A percentile compares a stretch with the other conserved stretches of the same genome.
Conservation (phyloP, 495 filamentous ascomycete species). For the Penicillium goetzii region DNA sequence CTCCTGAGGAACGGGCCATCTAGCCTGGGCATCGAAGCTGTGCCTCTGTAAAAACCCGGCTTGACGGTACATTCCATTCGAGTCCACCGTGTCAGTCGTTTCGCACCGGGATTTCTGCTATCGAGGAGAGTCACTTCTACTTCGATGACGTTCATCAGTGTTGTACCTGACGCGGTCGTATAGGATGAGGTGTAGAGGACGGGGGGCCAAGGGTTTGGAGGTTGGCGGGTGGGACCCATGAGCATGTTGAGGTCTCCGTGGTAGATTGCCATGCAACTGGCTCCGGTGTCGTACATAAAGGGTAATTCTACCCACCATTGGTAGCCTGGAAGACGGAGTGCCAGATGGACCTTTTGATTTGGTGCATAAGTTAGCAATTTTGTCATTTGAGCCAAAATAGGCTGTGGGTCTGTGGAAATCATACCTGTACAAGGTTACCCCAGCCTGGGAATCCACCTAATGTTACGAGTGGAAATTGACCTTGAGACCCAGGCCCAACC, state of each 20-base stretch:
- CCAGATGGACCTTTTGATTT: background rate
- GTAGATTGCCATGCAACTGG: background rate
- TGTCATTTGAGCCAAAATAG: background rate
- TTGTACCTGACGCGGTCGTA: no score
- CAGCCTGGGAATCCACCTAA: no score
- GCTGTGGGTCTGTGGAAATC: background rate
- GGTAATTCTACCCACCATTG: background rate
- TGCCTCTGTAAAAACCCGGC: background rate
- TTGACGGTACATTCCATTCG: background rate
- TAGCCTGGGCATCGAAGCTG: background rate
- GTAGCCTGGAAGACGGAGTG: background rate
- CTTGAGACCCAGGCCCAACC: no score
- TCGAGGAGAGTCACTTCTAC: background rate
- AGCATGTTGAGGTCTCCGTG: background rate
- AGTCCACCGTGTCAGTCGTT: background rate
- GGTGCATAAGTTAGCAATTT: background rate
- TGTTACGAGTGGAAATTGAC: no score
- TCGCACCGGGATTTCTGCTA: background rate
- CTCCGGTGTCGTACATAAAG: background rate
- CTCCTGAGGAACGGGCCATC: background rate
- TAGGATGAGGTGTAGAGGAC: background rate
- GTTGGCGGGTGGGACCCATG: background rate
- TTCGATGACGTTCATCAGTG: background rate
- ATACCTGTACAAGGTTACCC: background rate
- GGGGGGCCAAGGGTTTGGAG: background rate